Base-by-base conservation (phyloP, 345 rosid species). In the Euclidium syriacum region DNA sequence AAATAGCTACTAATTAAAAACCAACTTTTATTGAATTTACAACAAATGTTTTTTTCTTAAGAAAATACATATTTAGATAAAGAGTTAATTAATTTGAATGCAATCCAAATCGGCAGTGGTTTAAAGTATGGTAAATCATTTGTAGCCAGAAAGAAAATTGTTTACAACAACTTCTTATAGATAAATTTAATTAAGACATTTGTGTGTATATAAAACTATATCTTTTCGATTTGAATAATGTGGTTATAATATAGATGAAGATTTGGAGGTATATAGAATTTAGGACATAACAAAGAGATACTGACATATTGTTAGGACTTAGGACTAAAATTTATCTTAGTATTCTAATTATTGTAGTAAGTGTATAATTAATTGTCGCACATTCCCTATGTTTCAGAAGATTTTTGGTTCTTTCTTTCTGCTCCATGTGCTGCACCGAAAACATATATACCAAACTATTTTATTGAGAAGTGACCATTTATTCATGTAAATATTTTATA, bases 381-480 rank as follows among this genome's bases (percentile, higher is more conserved):
- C 68, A 70, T 70, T 70, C 68, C 68, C 74, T 53, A 62, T 46
- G 69, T 54, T 62, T 60, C 74, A 62, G 74, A 62, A 38, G 52
- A 62, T 38, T 52, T 52, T 70, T 69, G 65, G 51, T 62, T 62
- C 63, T 76, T 50, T 65, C 46, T 55, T 55, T 54, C 61, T 55
- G 36, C 12, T 35, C 62, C 64, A 70, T 70, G 68, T 59, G 77
- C 56, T 5, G 42, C 73, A 73, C 77, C 67, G 76, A 72, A 58
- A 27, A 70, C 63, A 36, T 52, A 35, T 35, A 25, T 12, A 38
- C 22, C 23, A 32, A 58, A 7, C 23, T 50, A 27, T 36, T n/a
- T 8, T 40, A 58, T 30, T 25, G 6, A 27, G 29, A 52, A 50
- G 12, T 51, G 32, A 50, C 33, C 2, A n/a, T 40, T 51, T 51